Conservation (phyloP, 805 yeast genomes). For the Metschnikowia vanudenii region DNA sequence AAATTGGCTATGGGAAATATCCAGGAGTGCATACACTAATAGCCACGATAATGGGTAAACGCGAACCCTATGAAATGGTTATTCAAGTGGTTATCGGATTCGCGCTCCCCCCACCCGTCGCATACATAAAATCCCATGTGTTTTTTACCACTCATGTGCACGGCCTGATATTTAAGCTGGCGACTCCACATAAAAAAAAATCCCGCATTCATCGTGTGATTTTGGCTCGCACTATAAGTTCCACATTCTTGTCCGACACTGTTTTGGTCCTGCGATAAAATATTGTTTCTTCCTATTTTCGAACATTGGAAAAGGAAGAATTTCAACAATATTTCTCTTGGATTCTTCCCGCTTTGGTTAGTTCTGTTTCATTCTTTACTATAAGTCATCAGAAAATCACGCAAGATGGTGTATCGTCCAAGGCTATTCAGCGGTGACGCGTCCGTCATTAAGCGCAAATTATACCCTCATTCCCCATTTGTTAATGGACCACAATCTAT, state of each 20-base stretch:
- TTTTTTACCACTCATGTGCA: conserved; percentile 3
- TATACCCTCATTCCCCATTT: conserved; percentile 24
- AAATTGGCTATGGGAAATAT: neutral
- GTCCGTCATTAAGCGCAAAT: conserved; percentile 13
- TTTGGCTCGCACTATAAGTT: neutral
- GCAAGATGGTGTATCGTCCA: conserved; percentile 19
- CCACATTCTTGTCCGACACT: neutral
- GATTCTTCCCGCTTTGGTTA: neutral
- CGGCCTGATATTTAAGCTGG: neutral
- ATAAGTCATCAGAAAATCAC: neutral
- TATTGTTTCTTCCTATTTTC: neutral
- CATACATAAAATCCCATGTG: conserved; percentile 4
- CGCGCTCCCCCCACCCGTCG: neutral
- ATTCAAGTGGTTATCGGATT: conserved; percentile 3
- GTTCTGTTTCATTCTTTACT: too few species aligned
- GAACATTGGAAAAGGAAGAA: neutral
- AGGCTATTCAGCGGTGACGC: conserved; percentile 17
- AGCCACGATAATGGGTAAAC: neutral
- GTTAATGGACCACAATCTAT: conserved; percentile 35
- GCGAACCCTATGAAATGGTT: conserved; percentile 1
- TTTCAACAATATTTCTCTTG: too few species aligned
- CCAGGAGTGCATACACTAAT: neutral
- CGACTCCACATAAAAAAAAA: conserved; percentile 5
- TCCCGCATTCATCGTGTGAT: conserved; percentile 11
- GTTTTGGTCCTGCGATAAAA: too few species aligned